These are phyloP conservation scores for Brachypodium distachyon DNA, from an alignment of 202 grass and related monocot genomes.

Conservation along the genomic window DNA sequence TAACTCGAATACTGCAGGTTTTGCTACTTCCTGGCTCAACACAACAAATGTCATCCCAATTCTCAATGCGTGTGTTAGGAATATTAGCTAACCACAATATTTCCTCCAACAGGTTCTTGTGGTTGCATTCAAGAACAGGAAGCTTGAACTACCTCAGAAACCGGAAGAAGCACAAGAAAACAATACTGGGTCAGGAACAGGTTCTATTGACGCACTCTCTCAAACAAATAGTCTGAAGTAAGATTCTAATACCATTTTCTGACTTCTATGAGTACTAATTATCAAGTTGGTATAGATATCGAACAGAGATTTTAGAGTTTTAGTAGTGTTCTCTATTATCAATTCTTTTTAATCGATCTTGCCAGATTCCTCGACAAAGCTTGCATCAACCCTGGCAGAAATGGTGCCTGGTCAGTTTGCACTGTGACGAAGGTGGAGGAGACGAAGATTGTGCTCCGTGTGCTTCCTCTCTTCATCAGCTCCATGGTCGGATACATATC, in stretches of 20 bases:
- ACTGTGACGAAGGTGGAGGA: neutral
- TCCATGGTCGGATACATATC: neutral
- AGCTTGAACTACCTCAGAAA: neutral
- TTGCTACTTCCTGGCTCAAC: neutral
- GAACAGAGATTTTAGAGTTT: neutral
- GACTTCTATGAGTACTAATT: neutral
- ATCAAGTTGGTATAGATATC: neutral
- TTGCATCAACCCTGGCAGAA: neutral
- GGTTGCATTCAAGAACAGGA: neutral
- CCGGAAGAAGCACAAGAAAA: neutral
- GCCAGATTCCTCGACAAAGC: neutral
- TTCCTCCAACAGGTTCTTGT: neutral
- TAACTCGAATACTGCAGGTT: conserved; percentile 50
- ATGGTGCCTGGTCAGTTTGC: neutral
- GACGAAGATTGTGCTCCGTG: neutral
- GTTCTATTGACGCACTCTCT: neutral
- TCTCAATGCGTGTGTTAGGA: neutral
- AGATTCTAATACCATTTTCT: neutral
- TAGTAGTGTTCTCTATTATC: neutral
- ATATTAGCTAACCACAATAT: neutral
- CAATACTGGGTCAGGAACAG: neutral
- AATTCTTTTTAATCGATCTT: neutral
- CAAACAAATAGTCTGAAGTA: neutral
- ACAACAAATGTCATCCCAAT: neutral
- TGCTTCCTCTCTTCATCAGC: neutral